A percentile compares a stretch with the other conserved stretches of the same genome.
Conservation (phyloP, 1,284 basidiomycete species). For the Coriolopsis trogii region DNA sequence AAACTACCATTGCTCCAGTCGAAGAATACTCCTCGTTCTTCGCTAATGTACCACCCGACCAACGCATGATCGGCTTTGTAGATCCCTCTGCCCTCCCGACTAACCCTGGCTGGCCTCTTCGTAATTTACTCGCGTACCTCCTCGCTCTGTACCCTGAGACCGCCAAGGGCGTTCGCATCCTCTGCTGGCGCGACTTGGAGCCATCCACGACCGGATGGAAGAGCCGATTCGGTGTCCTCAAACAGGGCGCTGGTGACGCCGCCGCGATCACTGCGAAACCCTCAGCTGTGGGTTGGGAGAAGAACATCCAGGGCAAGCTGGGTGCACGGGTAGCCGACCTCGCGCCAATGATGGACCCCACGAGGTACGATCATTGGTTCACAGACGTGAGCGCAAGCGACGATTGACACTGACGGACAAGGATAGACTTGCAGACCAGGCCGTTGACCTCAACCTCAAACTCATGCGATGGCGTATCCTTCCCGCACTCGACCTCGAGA, state of each 20-base stretch:
- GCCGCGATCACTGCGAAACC: slow-evolving; percentile 37
- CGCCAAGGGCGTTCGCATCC: slow-evolving; percentile 56
- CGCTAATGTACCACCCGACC: slow-evolving; percentile 38
- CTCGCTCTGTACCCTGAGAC: slow-evolving; percentile 51
- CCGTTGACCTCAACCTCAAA: slow-evolving; percentile 96
- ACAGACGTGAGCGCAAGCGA: background rate
- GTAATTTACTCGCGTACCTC: slow-evolving; percentile 89
- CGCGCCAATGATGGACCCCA: slow-evolving; percentile 95
- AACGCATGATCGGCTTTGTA: slow-evolving; percentile 77
- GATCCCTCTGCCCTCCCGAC: slow-evolving; percentile 83
- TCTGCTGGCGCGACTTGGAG: slow-evolving; percentile 77
- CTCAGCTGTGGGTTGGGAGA: slow-evolving; percentile 92
- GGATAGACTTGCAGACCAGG: slow-evolving; percentile 86
- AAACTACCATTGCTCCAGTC: slow-evolving; percentile 50
- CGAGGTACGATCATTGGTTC: slow-evolving; percentile 44
- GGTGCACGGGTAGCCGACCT: slow-evolving; percentile 90
- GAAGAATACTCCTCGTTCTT: slow-evolving; percentile 63
- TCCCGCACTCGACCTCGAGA: slow-evolving; percentile 87
- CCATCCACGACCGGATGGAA: slow-evolving; percentile 48
- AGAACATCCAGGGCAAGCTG: slow-evolving; percentile 83
- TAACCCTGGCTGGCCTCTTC: slow-evolving; percentile 93
- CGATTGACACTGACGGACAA: background rate
- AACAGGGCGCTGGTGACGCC: slow-evolving; percentile 29
- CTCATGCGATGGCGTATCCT: slow-evolving; percentile 98
- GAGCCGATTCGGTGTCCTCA: slow-evolving; percentile 62